Evolutionary conservation across 768 basidiomycete species (phyloP).

Genomic region (Trametes sanguinea): DNA sequence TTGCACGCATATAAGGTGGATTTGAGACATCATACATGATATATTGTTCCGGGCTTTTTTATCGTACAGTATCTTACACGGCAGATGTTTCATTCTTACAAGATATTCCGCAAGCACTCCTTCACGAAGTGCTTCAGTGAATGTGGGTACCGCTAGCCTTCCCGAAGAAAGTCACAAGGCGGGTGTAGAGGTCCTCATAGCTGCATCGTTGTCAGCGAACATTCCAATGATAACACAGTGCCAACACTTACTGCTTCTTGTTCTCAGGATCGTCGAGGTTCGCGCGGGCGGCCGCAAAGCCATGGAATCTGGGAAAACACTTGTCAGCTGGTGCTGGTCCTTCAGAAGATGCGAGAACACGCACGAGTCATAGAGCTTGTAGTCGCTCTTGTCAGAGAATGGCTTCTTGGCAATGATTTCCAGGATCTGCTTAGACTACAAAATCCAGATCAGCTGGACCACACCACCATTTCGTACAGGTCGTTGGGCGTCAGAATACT

Average conservation of each 20-base stretch:
- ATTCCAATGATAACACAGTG: background rate
- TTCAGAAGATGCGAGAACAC: slow-evolving; percentile 5
- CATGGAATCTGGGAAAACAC: slow-evolving; percentile 50
- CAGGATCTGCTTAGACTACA: slow-evolving; percentile 52
- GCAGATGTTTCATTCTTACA: too few species aligned
- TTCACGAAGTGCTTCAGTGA: background rate
- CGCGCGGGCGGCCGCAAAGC: slow-evolving; percentile 65
- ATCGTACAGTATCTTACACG: too few species aligned
- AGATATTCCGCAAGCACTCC: too few species aligned
- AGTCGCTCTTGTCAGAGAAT: slow-evolving; percentile 49
- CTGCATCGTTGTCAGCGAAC: slow-evolving; percentile 25
- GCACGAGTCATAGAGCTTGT: slow-evolving; percentile 46
- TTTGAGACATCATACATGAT: too few species aligned
- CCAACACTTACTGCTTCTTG: slow-evolving; percentile 49
- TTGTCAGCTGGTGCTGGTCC: background rate
- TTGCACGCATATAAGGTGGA: too few species aligned
- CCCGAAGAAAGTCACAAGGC: slow-evolving; percentile 49
- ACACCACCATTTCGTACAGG: too few species aligned
- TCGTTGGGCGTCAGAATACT: slow-evolving; percentile 4
- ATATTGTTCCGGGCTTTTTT: too few species aligned
- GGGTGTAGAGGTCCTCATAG: slow-evolving; percentile 58
- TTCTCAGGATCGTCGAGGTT: slow-evolving; percentile 58
- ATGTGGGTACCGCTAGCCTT: slow-evolving; percentile 29
- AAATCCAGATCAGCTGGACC: background rate
- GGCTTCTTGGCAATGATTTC: slow-evolving; percentile 50